A percentile compares a stretch with the other conserved stretches of the same genome.
These are phyloP conservation scores for Rutstroemia sp. DNA, from an alignment of 2,329 filamentous ascomycete species.

Conservation along the genomic window DNA sequence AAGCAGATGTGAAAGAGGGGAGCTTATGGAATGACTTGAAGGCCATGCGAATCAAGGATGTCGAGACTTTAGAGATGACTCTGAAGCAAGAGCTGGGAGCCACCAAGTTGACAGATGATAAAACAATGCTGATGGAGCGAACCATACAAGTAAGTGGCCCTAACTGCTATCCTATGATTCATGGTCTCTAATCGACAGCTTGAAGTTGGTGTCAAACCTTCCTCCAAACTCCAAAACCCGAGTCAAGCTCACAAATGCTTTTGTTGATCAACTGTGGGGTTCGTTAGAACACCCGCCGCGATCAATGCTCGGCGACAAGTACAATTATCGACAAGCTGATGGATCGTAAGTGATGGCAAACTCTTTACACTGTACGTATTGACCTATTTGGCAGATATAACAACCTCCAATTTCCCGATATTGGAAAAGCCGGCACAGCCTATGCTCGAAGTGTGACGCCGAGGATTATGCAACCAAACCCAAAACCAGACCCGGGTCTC, in stretches of 20 bases:
- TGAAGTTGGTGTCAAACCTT: conserved; percentile 55
- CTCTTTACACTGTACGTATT: neutral
- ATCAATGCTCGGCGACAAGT: conserved; percentile 54
- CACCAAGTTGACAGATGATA: conserved; percentile 58
- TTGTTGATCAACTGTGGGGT: conserved; percentile 63
- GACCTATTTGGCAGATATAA: neutral
- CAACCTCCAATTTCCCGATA: conserved; percentile 54
- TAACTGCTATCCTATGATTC: neutral
- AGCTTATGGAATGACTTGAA: conserved; percentile 50
- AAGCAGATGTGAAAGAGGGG: conserved; percentile 39
- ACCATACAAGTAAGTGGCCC: conserved; percentile 47
- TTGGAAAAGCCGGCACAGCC: conserved; percentile 59
- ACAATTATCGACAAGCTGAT: conserved; percentile 55
- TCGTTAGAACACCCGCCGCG: conserved; percentile 64
- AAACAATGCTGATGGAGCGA: conserved; percentile 69
- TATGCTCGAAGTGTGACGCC: conserved; percentile 60
- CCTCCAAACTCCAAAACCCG: conserved; percentile 44
- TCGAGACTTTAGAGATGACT: conserved; percentile 53
- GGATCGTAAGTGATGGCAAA: conserved; percentile 49
- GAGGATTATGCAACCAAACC: conserved; percentile 47
- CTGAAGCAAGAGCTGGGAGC: conserved; percentile 55
- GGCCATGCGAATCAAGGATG: conserved; percentile 43
- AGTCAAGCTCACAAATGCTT: conserved; percentile 57
- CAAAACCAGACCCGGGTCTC: conserved; percentile 53
- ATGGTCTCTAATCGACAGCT: neutral